Evolutionary conservation across 1,284 basidiomycete species (phyloP).

Genomic region (Sporisorium graminicola): DNA sequence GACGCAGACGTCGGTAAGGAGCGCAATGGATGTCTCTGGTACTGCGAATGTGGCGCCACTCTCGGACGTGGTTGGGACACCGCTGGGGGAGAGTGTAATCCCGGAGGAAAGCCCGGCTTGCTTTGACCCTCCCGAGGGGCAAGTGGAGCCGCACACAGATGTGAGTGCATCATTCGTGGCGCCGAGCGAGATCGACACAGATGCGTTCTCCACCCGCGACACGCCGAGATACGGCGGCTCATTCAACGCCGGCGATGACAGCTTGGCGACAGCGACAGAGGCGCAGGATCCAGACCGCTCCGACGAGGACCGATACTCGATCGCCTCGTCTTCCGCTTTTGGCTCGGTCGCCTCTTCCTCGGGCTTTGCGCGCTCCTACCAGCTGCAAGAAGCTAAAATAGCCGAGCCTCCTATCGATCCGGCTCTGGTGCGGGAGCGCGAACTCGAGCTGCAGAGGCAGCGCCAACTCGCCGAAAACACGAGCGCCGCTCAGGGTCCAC

Average conservation of each 20-base stretch:
- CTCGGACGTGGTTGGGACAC: conserved; percentile 13
- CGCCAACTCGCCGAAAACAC: conserved; percentile 51
- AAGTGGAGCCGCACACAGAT: no score
- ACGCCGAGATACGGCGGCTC: neutral
- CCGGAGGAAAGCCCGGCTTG: conserved; percentile 29
- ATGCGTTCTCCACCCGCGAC: neutral
- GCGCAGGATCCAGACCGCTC: conserved; percentile 30
- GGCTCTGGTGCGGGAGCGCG: conserved; percentile 28
- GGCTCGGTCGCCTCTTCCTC: conserved; percentile 46
- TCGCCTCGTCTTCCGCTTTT: conserved; percentile 49
- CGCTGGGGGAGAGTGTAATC: conserved; percentile 38
- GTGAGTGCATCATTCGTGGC: conserved; percentile 8
- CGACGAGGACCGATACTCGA: conserved; percentile 54
- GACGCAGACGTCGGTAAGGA: conserved; percentile 24
- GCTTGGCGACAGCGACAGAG: neutral
- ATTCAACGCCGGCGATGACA: neutral
- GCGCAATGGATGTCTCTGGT: conserved; percentile 29
- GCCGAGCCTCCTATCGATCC: conserved; percentile 9
- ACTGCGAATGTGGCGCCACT: neutral
- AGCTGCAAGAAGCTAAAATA: conserved; percentile 11
- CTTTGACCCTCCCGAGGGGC: neutral
- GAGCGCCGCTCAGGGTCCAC: conserved; percentile 49
- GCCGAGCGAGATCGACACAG: conserved; percentile 2
- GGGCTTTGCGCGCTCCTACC: conserved; percentile 29
- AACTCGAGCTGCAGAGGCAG: conserved; percentile 33